Evolutionary conservation across 1,284 basidiomycete species (phyloP).

Genomic region (Mycena citricolor): DNA sequence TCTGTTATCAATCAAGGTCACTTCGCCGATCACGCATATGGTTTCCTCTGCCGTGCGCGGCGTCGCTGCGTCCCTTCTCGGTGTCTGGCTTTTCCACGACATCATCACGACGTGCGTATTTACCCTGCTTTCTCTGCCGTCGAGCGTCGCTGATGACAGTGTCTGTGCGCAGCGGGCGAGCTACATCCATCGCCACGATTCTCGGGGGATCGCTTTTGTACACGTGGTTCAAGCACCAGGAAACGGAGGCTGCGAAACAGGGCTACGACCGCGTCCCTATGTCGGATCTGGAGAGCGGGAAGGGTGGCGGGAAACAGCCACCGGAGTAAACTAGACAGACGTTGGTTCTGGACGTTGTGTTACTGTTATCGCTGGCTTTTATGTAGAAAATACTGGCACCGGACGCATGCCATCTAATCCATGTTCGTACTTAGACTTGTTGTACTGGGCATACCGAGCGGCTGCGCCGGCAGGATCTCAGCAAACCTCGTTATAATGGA

Average conservation of each 20-base stretch:
- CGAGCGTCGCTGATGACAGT: conserved; percentile 58
- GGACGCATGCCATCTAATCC: no score
- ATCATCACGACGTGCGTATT: conserved; percentile 65
- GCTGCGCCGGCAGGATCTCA: no score
- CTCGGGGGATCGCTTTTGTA: conserved; percentile 80
- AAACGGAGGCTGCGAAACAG: conserved; percentile 42
- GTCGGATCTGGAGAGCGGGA: conserved; percentile 40
- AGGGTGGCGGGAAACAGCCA: conserved; percentile 6
- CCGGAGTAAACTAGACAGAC: no score
- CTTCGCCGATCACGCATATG: conserved; percentile 92
- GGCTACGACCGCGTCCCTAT: conserved; percentile 41
- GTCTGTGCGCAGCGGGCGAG: conserved; percentile 72
- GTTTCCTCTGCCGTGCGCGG: conserved; percentile 83
- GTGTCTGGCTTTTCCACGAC: conserved; percentile 74
- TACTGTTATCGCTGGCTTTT: no score
- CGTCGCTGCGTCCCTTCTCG: conserved; percentile 76
- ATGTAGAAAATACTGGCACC: no score
- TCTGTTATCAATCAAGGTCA: conserved; percentile 86
- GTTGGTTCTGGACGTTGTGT: no score
- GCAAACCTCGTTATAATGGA: no score
- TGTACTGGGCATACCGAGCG: no score
- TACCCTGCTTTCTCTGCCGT: conserved; percentile 8
- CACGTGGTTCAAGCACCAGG: conserved; percentile 81
- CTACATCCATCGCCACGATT: conserved; percentile 76
- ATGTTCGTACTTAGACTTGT: no score